Percentiles rank a stretch among this genome's conserved stretches.
phyloP scores from a whole-genome alignment of 73 alveolate genomes.

The Paramecium tetraurelia region DNA sequence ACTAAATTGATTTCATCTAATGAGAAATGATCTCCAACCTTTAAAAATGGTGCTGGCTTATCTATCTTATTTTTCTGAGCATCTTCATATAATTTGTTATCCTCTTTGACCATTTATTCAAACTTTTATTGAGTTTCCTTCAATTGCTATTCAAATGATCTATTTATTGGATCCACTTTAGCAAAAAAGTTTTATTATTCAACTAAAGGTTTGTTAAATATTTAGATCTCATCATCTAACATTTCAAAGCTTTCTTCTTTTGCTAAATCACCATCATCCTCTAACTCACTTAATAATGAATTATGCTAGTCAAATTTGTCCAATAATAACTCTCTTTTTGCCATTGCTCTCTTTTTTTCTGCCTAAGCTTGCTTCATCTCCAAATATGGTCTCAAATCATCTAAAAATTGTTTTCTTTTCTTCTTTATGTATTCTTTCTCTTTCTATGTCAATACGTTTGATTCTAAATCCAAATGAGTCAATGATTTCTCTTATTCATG shows the following conservation, averaged over 20 bases:
- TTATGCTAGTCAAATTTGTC: constrained; percentile 41
- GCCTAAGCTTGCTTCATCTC: background rate
- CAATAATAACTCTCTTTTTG: background rate
- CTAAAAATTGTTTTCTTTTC: background rate
- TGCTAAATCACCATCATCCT: constrained; percentile 31
- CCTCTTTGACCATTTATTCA: constrained; percentile 16
- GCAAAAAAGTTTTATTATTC: background rate
- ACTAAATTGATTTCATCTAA: constrained; percentile 18
- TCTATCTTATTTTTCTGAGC: background rate
- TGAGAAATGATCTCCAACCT: constrained; percentile 20
- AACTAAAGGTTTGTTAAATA: background rate
- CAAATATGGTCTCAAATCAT: constrained; percentile 35
- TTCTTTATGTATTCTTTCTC: constrained; percentile 26
- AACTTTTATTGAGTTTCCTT: background rate
- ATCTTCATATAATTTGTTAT: background rate
- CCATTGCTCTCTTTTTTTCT: constrained; percentile 19
- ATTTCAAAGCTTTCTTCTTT: constrained; percentile 36
- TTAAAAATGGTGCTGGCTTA: constrained; percentile 27
- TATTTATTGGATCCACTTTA: constrained; percentile 5
- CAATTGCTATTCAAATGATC: background rate
- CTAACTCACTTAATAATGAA: constrained; percentile 27
- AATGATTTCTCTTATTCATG: background rate
- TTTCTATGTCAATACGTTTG: background rate
- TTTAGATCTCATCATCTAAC: constrained; percentile 30
- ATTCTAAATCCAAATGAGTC: constrained; percentile 17